Percentiles rank a stretch among this genome's conserved stretches.
phyloP scores from a whole-genome alignment of 1,284 basidiomycete genomes.

The Naganishia liquefaciens region DNA sequence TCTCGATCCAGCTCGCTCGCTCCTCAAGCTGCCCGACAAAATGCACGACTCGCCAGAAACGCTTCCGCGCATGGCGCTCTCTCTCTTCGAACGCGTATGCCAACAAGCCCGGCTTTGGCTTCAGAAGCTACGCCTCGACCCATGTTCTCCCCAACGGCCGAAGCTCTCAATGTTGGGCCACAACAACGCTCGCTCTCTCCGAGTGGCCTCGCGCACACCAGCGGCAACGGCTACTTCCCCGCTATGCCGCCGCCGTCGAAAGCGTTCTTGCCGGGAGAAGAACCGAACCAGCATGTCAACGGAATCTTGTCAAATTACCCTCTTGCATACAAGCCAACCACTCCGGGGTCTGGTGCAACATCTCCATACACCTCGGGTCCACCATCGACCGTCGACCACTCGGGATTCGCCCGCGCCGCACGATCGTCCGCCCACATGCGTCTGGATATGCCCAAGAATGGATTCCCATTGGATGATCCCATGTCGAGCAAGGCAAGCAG shows the following conservation, averaged over 20 bases:
- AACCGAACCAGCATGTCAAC: slow-evolving; percentile 29
- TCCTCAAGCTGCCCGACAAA: slow-evolving; percentile 12
- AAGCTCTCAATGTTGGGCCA: slow-evolving; percentile 25
- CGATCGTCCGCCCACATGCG: slow-evolving; percentile 3
- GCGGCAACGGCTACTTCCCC: slow-evolving; percentile 29
- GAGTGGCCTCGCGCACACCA: slow-evolving; percentile 3
- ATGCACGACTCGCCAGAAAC: slow-evolving; percentile 4
- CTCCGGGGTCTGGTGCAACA: slow-evolving; percentile 16
- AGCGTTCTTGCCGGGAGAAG: slow-evolving; percentile 30
- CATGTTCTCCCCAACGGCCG: slow-evolving; percentile 29
- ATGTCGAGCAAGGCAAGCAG: slow-evolving; percentile 28
- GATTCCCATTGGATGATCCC: slow-evolving; percentile 10
- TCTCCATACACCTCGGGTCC: slow-evolving; percentile 5
- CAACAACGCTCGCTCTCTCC: slow-evolving; percentile 19
- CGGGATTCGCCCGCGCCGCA: not conserved
- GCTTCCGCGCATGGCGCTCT: slow-evolving; percentile 16
- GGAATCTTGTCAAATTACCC: slow-evolving; percentile 31
- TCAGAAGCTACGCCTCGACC: slow-evolving; percentile 19
- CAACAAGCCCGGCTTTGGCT: not conserved
- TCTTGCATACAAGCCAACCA: slow-evolving; percentile 20
- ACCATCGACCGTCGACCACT: slow-evolving; percentile 3
- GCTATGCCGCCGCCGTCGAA: slow-evolving; percentile 29
- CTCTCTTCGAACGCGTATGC: slow-evolving; percentile 9
- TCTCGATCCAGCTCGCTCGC: slow-evolving; percentile 23
- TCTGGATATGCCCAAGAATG: slow-evolving; percentile 18